Evolutionary conservation across 179 eudicot genomes (phyloP).

Genomic region (Beta lomatogona): DNA sequence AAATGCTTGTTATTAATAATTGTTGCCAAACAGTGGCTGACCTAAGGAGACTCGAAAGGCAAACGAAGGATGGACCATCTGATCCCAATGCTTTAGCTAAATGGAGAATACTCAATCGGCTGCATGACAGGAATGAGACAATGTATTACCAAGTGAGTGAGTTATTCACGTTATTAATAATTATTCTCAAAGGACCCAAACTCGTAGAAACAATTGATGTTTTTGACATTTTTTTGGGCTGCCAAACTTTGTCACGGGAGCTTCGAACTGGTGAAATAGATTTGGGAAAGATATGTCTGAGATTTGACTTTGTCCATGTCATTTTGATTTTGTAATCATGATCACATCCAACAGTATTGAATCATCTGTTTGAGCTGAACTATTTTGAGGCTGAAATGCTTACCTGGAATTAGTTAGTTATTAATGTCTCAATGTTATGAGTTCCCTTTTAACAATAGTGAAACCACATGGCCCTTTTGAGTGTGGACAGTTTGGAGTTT

Average conservation of each 20-base stretch:
- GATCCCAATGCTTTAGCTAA: slow-evolving; percentile 91
- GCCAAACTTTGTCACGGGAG: not conserved
- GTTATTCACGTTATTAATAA: no score
- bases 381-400: no score
- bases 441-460: not conserved
- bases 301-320: not conserved
- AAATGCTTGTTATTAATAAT: slow-evolving; percentile 10
- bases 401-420: not conserved
- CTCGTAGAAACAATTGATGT: not conserved
- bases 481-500: not conserved
- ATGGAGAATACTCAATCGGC: slow-evolving; percentile 92
- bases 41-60: slow-evolving; percentile 69
- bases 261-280: not conserved
- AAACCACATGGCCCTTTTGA: not conserved
- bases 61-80: slow-evolving; percentile 88
- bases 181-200: no score
- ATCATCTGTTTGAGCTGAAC: not conserved
- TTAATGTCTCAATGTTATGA: not conserved
- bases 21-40: slow-evolving; percentile 60
- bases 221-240: not conserved
- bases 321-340: not conserved
- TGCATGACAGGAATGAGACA: slow-evolving; percentile 97
- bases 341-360: not conserved
- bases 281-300: not conserved
- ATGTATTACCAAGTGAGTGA: slow-evolving; percentile 79